Evolutionary conservation across 805 yeast genomes (phyloP).

Genomic region (Kurtzmaniella fragi): DNA sequence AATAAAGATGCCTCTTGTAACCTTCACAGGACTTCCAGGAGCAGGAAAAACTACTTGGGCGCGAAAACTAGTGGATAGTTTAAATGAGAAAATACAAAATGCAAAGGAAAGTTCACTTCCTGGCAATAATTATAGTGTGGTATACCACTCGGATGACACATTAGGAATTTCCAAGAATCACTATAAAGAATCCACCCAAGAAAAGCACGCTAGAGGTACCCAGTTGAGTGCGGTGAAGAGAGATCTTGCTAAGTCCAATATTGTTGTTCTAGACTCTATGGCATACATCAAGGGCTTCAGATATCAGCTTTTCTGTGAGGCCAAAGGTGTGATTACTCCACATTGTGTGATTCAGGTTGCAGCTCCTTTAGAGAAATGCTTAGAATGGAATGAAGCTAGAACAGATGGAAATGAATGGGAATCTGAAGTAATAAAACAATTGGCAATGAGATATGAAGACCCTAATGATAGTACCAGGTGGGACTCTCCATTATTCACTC

Average conservation of each 20-base stretch:
- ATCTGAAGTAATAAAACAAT: slow-evolving; percentile 54
- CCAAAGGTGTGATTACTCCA: slow-evolving; percentile 76
- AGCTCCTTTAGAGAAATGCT: slow-evolving; percentile 57
- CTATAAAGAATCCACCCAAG: slow-evolving; percentile 68
- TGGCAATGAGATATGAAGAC: slow-evolving; percentile 87
- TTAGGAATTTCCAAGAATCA: slow-evolving; percentile 65
- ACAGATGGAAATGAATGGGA: slow-evolving; percentile 51
- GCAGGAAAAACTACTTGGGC: slow-evolving; percentile 83
- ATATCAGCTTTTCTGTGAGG: slow-evolving; percentile 91
- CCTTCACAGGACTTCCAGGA: slow-evolving; percentile 81
- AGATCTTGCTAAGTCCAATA: slow-evolving; percentile 58
- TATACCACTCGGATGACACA: slow-evolving; percentile 71
- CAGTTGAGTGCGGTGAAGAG: slow-evolving; percentile 89
- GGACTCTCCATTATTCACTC: slow-evolving; percentile 87
- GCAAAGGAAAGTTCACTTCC: slow-evolving; percentile 35
- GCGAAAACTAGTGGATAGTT: slow-evolving; percentile 39
- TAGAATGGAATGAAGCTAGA: slow-evolving; percentile 50
- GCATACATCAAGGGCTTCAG: slow-evolving; percentile 93
- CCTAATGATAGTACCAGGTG: slow-evolving; percentile 82
- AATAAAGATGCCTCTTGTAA: slow-evolving; percentile 69
- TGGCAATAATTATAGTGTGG: slow-evolving; percentile 55
- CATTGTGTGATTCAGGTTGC: slow-evolving; percentile 79
- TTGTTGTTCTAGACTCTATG: slow-evolving; percentile 82
- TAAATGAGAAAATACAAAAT: slow-evolving; percentile 42
- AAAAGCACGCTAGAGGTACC: slow-evolving; percentile 75